These are phyloP conservation scores for Pseudogymnoascus destructans DNA, from an alignment of 2,329 filamentous ascomycete genomes.

Conservation along the genomic window DNA sequence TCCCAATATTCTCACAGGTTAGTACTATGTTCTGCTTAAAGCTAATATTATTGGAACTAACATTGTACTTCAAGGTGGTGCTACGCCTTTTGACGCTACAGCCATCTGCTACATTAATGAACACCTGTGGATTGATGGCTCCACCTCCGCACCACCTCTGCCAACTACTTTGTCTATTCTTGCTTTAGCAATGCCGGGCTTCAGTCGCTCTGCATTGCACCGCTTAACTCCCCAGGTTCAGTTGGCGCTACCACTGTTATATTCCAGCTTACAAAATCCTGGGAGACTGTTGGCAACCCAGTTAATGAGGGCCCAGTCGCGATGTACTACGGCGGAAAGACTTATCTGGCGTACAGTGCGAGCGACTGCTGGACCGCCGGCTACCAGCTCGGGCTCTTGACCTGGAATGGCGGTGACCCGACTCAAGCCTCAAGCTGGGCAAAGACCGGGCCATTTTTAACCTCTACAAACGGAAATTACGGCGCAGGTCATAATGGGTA, in stretches of 20 bases:
- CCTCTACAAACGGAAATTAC: constrained; percentile 41
- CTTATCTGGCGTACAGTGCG: constrained; percentile 40
- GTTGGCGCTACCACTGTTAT: constrained; percentile 36
- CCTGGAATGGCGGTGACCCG: constrained; percentile 39
- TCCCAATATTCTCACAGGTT: constrained; percentile 38
- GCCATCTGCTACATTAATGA: constrained; percentile 35
- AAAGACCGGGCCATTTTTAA: constrained; percentile 40
- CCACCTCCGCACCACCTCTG: constrained; percentile 34
- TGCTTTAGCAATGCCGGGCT: constrained; percentile 34
- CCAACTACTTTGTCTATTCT: constrained; percentile 42
- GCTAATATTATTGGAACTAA: neutral
- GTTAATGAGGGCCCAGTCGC: constrained; percentile 44
- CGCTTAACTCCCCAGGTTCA: constrained; percentile 29
- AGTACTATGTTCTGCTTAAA: neutral
- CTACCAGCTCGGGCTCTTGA: constrained; percentile 41
- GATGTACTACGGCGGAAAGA: constrained; percentile 39
- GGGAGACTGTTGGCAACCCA: constrained; percentile 36
- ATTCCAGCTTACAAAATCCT: constrained; percentile 36
- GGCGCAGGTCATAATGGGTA: constrained; percentile 34
- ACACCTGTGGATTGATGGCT: constrained; percentile 42
- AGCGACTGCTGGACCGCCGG: constrained; percentile 43
- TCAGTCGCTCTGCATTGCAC: constrained; percentile 31
- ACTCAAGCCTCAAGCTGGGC: constrained; percentile 33
- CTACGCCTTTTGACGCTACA: constrained; percentile 39
- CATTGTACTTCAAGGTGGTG: constrained; percentile 31